These are phyloP conservation scores for Datisca glomerata DNA, from an alignment of 306 rosid species.

Conservation along the genomic window DNA sequence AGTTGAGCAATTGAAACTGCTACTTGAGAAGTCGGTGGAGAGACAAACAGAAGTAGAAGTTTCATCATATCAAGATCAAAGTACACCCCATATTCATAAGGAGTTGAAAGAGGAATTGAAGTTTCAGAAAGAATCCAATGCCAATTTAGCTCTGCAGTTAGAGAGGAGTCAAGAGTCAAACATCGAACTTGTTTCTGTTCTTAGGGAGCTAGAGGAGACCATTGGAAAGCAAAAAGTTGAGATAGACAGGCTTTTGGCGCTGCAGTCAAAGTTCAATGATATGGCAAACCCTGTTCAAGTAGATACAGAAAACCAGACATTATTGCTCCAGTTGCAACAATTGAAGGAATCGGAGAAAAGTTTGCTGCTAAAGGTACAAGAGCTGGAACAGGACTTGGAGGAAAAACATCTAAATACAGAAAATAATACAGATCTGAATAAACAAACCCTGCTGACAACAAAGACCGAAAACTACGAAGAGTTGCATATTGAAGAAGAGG, in stretches of 20 bases:
- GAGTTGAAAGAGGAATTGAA: constrained; percentile 56
- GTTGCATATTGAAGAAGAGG: constrained; percentile 41
- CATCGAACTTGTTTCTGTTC: constrained; percentile 77
- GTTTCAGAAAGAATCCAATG: constrained; percentile 64
- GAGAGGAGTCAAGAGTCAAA: constrained; percentile 78
- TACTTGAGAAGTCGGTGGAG: constrained; percentile 21
- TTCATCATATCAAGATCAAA: constrained; percentile 29
- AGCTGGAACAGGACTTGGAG: constrained; percentile 48
- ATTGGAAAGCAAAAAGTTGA: constrained; percentile 57
- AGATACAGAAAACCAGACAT: constrained; percentile 31
- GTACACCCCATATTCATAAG: constrained; percentile 25
- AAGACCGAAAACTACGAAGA: constrained; percentile 31
- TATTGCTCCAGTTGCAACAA: constrained; percentile 35
- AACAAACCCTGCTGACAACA: constrained; percentile 22
- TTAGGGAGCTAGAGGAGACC: constrained; percentile 79
- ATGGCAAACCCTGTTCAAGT: constrained; percentile 30
- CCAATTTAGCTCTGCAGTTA: constrained; percentile 65
- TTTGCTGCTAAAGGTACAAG: constrained; percentile 37
- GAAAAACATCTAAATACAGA: constrained; percentile 33
- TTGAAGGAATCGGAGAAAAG: constrained; percentile 53
- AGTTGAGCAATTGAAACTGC: constrained; percentile 40
- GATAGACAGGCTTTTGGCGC: constrained; percentile 44
- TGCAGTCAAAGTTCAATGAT: constrained; percentile 30
- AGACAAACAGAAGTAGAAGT: constrained; percentile 25
- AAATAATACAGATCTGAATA: constrained; percentile 20